Evolutionary conservation across 164 flowering plant species (phyloP), one percentile per base, ranked within the genome.

Genomic region (Malania oleifera): DNA sequence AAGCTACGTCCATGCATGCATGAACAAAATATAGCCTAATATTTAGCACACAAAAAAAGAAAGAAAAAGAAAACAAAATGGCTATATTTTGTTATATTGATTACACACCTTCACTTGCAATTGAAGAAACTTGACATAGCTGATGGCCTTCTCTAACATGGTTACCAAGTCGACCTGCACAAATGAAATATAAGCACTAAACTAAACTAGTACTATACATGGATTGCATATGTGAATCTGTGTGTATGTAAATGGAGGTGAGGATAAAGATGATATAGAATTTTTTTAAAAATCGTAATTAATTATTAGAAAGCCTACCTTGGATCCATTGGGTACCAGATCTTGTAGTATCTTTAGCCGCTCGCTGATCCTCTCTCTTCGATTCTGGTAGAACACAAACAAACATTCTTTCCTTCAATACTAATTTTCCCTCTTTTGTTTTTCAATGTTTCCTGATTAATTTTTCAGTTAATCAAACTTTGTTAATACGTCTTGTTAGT

Each of bases 61-160:
- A 24, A 34, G 17, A 12, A 49, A 34, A 27, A 38, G 60, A 3
- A 8, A 5, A 19, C 28, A 18, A 17, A 24, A 6, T n/a, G n/a
- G n/a, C n/a, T n/a, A n/a, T n/a, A n/a, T n/a, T n/a, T n/a, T n/a
- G n/a, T n/a, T n/a, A n/a, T n/a, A n/a, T 49, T 29, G 11, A 52
- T 48, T 3, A 12, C 45, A 15, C 40, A 91, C 98, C 91, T 87
- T 92, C 49, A 87, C 96, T 89, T 92, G 98, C 70, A 92, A 65
- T 48, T 92, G 98, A 31, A 92, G 93, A 70, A 92, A 92, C 69
- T 92, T 92, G 65, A 92, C 98, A 73, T 92, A 92, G 65, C 91
- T 77, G 47, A 86, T 85, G 27, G 98, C 96, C 70, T 92, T 89
- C 63, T 92, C 98, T 44, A 92, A 61, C 98, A 92, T 92, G 40